These are phyloP conservation scores for Colletotrichum lini DNA, from an alignment of 2,329 filamentous ascomycete species.

Conservation along the genomic window DNA sequence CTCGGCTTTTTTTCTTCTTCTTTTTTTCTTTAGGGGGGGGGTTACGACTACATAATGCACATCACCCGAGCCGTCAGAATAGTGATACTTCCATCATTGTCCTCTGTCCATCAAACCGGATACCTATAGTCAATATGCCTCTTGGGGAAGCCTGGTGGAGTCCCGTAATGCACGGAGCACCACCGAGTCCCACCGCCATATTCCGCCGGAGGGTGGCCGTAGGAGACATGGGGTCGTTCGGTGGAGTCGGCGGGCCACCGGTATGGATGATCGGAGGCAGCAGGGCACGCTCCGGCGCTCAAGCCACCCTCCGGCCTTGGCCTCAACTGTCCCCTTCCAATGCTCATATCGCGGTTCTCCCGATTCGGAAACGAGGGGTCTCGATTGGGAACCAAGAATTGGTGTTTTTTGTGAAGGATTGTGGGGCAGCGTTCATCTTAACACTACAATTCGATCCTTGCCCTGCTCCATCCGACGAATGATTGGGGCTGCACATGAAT, in stretches of 20 bases:
- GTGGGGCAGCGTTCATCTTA: not conserved
- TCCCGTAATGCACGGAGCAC: not conserved
- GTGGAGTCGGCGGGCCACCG: not conserved
- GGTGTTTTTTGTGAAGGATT: not conserved
- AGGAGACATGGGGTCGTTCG: constrained; percentile 3
- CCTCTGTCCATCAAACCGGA: not conserved
- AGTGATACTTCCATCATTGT: not conserved
- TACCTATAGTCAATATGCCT: not conserved
- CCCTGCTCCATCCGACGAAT: not conserved
- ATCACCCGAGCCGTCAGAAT: not conserved
- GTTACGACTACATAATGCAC: not conserved
- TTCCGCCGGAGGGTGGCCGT: constrained; percentile 2
- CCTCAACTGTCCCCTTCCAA: not conserved
- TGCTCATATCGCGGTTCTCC: not conserved
- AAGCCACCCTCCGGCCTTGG: not conserved
- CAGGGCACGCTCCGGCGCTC: not conserved
- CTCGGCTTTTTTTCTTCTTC: too few species aligned
- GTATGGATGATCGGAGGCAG: not conserved
- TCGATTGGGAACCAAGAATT: not conserved
- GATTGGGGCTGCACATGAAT: too few species aligned
- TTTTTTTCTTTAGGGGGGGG: too few species aligned
- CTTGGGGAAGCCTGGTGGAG: not conserved
- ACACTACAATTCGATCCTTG: not conserved
- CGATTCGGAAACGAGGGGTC: not conserved
- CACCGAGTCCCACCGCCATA: not conserved